phyloP scores from a whole-genome alignment of 2,329 filamentous ascomycete species.

The Aspergillus neoniger region DNA sequence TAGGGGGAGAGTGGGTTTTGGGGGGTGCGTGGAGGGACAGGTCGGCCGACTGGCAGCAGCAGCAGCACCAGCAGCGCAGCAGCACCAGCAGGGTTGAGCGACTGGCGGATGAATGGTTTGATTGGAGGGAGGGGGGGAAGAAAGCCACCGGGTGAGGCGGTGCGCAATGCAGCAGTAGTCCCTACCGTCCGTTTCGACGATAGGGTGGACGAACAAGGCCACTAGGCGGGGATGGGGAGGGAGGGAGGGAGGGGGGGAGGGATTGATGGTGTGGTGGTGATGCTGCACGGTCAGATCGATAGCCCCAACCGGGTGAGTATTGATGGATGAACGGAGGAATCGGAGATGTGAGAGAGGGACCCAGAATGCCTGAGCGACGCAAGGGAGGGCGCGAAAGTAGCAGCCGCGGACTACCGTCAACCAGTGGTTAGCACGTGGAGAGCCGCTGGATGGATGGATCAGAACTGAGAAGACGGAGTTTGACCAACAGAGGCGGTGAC shows the following conservation, averaged over 20 bases:
- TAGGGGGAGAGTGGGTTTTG: slow-evolving; percentile 32
- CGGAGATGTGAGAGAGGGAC: slow-evolving; percentile 24
- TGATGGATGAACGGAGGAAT: slow-evolving; percentile 17
- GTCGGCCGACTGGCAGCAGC: slow-evolving; percentile 21
- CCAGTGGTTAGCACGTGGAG: slow-evolving; percentile 30
- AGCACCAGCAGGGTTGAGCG: slow-evolving; percentile 12
- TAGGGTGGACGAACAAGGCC: slow-evolving; percentile 13
- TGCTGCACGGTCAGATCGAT: slow-evolving; percentile 23
- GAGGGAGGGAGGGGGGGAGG: background rate
- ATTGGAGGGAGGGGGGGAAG: slow-evolving; percentile 25
- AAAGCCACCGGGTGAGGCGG: slow-evolving; percentile 30
- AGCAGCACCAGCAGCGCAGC: too few species aligned
- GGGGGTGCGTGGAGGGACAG: slow-evolving; percentile 26
- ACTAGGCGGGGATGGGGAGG: background rate
- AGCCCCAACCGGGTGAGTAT: slow-evolving; percentile 15
- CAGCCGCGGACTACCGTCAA: slow-evolving; percentile 23
- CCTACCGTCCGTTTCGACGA: slow-evolving; percentile 20
- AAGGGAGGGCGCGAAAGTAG: slow-evolving; percentile 26
- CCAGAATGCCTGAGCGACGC: slow-evolving; percentile 21
- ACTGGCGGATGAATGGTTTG: slow-evolving; percentile 18
- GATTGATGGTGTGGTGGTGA: slow-evolving; percentile 13
- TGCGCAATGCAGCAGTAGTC: slow-evolving; percentile 21
- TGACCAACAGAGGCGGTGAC: slow-evolving; percentile 14
- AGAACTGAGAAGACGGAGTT: slow-evolving; percentile 7
- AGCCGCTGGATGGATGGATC: slow-evolving; percentile 20